These are phyloP conservation scores for Babesia bigemina DNA, from an alignment of 169 alveolate genomes.

Conservation along the genomic window DNA sequence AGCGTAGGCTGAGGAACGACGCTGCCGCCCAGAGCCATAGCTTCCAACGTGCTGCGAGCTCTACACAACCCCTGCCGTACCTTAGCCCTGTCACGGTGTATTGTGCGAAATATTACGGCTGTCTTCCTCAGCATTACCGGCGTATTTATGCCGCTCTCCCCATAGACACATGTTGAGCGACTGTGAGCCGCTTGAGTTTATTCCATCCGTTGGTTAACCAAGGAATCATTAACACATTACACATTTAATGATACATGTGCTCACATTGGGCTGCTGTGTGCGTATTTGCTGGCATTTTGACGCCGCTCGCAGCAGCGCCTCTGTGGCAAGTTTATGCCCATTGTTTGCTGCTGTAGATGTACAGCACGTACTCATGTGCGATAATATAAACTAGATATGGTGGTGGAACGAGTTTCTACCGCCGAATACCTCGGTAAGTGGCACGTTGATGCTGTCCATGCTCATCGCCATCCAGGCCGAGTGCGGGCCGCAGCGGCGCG, in stretches of 20 bases:
- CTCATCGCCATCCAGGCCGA: background rate
- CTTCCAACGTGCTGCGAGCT: background rate
- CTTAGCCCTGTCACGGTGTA: background rate
- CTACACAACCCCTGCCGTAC: no score
- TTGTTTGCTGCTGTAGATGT: no score
- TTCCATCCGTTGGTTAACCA: background rate
- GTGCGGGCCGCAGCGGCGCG: constrained; percentile 6
- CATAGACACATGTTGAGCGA: constrained; percentile 3
- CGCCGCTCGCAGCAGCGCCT: no score
- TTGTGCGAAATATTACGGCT: background rate
- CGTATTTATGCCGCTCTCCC: background rate
- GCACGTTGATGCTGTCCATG: no score
- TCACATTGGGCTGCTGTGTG: no score
- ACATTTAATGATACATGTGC: background rate
- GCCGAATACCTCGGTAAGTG: constrained; percentile 25
- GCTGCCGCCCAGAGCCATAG: constrained; percentile 13
- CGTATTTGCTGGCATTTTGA: no score
- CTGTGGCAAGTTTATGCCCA: no score
- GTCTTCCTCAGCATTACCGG: background rate
- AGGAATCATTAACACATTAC: background rate
- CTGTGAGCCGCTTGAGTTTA: background rate
- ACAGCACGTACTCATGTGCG: no score
- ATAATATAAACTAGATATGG: background rate
- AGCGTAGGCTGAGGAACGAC: constrained; percentile 4
- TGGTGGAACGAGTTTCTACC: background rate